Conservation (phyloP, 2,329 filamentous ascomycete genomes). For the Fusarium sp. region DNA sequence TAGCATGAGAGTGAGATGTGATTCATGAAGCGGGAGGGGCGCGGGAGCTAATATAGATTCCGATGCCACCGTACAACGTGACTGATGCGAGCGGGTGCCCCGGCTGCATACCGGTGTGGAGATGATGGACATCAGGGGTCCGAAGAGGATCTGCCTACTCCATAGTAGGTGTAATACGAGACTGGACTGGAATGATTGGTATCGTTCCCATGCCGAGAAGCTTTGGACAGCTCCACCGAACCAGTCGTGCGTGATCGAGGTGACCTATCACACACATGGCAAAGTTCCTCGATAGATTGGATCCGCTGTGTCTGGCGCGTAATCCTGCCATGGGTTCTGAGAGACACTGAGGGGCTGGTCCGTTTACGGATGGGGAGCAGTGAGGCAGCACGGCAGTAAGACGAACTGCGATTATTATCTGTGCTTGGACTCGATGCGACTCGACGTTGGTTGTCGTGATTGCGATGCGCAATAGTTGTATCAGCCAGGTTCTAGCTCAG, state of each 20-base stretch:
- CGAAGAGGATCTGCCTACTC: not conserved
- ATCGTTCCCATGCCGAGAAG: not conserved
- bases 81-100: not conserved
- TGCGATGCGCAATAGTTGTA: not conserved
- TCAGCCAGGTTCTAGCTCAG: not conserved
- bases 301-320: not conserved
- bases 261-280: not conserved
- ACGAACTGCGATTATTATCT: not conserved
- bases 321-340: not conserved
- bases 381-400: not conserved
- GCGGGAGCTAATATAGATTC: not conserved
- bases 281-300: not conserved
- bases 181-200: not conserved
- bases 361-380: not conserved
- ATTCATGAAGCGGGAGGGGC: not conserved
- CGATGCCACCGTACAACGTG: not conserved
- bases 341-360: not conserved
- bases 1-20: not conserved
- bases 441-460: not conserved
- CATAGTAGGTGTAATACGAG: not conserved
- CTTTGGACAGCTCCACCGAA: not conserved
- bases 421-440: not conserved
- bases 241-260: not conserved
- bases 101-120: not conserved
- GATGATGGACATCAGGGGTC: not conserved